These are phyloP conservation scores for Ascochyta pisi DNA, from an alignment of 2,329 filamentous ascomycete genomes.

Conservation along the genomic window DNA sequence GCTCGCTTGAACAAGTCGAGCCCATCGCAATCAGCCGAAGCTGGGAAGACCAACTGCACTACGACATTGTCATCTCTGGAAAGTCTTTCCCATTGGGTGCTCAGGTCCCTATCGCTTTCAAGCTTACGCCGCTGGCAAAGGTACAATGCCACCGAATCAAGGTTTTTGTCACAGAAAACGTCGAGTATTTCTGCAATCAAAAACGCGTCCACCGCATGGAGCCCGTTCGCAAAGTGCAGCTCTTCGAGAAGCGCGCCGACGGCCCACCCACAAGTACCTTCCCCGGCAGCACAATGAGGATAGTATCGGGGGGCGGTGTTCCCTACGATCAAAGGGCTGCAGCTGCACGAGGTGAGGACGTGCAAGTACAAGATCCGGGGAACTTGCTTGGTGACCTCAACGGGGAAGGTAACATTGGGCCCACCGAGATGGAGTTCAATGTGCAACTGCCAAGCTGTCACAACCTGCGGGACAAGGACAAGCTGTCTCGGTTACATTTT, in stretches of 20 bases:
- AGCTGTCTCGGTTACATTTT: conserved; percentile 73
- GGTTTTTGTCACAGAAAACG: conserved; percentile 86
- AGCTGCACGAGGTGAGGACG: conserved; percentile 62
- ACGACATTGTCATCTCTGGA: conserved; percentile 94
- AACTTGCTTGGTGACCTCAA: conserved; percentile 82
- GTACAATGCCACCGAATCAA: conserved; percentile 93
- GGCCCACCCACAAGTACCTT: conserved; percentile 75
- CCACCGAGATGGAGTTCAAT: conserved; percentile 93
- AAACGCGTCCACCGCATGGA: conserved; percentile 85
- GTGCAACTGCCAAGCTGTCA: conserved; percentile 90
- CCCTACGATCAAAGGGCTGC: conserved; percentile 66
- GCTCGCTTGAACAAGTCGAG: conserved; percentile 88
- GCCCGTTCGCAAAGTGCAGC: conserved; percentile 79
- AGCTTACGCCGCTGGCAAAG: conserved; percentile 89
- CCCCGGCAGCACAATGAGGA: conserved; percentile 75
- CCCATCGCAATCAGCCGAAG: conserved; percentile 92
- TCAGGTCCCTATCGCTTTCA: conserved; percentile 91
- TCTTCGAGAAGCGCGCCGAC: conserved; percentile 89
- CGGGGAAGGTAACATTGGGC: conserved; percentile 77
- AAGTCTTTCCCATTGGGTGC: conserved; percentile 92
- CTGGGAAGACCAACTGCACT: conserved; percentile 95
- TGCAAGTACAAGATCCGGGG: conserved; percentile 61
- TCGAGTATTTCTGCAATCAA: conserved; percentile 89
- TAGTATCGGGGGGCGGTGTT: conserved; percentile 81
- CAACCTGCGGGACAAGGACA: conserved; percentile 77